Evolutionary conservation across 2,329 filamentous ascomycete genomes (phyloP).

Genomic region (Apiospora arundinis): DNA sequence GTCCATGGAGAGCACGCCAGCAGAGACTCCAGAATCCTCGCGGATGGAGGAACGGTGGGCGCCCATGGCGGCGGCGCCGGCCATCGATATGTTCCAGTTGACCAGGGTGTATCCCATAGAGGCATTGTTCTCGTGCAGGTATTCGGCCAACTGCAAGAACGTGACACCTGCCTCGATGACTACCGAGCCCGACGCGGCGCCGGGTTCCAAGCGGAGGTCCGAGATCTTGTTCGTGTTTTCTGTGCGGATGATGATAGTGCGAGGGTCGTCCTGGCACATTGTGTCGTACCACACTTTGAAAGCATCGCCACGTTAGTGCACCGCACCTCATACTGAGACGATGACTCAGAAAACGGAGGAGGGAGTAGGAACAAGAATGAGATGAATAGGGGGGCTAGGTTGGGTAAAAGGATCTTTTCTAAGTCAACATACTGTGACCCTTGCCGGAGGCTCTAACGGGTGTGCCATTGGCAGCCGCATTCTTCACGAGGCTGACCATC

Average conservation of each 20-base stretch:
- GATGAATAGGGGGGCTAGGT: background rate
- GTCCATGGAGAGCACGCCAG: slow-evolving; percentile 54
- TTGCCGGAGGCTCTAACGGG: slow-evolving; percentile 55
- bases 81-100: slow-evolving; percentile 61
- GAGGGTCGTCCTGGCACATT: slow-evolving; percentile 55
- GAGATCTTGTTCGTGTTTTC: slow-evolving; percentile 52
- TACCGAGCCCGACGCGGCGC: slow-evolving; percentile 48
- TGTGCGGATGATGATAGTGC: slow-evolving; percentile 55
- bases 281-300: slow-evolving; percentile 54
- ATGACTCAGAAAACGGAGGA: background rate
- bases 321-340: too few species aligned
- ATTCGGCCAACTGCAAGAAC: slow-evolving; percentile 57
- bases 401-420: background rate
- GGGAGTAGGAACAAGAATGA: slow-evolving; percentile 26
- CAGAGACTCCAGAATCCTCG: slow-evolving; percentile 57
- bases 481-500: slow-evolving; percentile 48
- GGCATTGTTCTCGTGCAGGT: slow-evolving; percentile 52
- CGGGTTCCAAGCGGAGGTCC: slow-evolving; percentile 48
- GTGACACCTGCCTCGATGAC: slow-evolving; percentile 59
- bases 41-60: slow-evolving; percentile 55
- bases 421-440: slow-evolving; percentile 44
- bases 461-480: slow-evolving; percentile 45
- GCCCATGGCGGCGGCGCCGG: slow-evolving; percentile 58
- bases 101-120: slow-evolving; percentile 57
- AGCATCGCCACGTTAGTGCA: background rate